Evolutionary conservation across 208 protist genomes (phyloP).

Genomic region (Trichomonas tenax): DNA sequence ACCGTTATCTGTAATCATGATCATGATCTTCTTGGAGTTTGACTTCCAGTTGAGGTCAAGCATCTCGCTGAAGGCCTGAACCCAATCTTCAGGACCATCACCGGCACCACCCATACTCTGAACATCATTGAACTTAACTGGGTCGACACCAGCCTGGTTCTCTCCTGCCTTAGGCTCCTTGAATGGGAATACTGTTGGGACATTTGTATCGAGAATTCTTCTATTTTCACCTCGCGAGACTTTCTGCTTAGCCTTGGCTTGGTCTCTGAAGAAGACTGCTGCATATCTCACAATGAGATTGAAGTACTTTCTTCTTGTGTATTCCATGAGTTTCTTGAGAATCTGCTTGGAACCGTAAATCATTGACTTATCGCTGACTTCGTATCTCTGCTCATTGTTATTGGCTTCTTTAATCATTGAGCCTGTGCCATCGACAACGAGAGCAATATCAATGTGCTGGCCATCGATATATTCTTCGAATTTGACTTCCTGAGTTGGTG

Average conservation of each 20-base stretch:
- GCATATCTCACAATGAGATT: not conserved
- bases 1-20: not conserved
- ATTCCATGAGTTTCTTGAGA: not conserved
- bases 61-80: not conserved
- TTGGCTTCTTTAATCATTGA: not conserved
- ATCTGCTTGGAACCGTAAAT: not conserved
- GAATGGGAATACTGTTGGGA: not conserved
- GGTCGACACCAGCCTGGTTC: not conserved
- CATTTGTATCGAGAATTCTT: not conserved
- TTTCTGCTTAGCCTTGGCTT: not conserved
- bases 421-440: not conserved
- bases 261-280: not conserved
- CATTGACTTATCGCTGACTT: not conserved
- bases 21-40: not conserved
- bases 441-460: not conserved
- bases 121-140: not conserved
- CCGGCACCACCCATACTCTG: not conserved
- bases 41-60: not conserved
- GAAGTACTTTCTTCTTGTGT: not conserved
- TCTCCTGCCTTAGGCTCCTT: not conserved
- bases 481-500: not conserved
- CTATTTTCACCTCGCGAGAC: too few species aligned
- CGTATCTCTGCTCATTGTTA: not conserved
- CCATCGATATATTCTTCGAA: not conserved
- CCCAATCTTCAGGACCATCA: slow-evolving; percentile 13